phyloP scores from a whole-genome alignment of 352 stramenopile genomes.

The Pythium periplocum region DNA sequence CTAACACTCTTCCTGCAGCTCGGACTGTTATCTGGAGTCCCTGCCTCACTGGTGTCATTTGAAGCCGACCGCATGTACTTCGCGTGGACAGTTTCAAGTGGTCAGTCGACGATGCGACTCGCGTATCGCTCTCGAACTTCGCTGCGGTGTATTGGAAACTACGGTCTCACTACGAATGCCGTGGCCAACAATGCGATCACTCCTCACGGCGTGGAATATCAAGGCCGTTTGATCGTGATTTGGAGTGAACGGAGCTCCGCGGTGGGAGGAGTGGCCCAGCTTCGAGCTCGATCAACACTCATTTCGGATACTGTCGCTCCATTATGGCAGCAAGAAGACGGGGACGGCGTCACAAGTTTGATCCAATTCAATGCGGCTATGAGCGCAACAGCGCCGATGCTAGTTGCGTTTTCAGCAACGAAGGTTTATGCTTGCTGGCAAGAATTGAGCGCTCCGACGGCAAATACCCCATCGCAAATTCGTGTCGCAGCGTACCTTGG shows the following conservation, averaged over 20 bases:
- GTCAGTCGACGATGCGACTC: slow-evolving; percentile 37
- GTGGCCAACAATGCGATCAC: slow-evolving; percentile 20
- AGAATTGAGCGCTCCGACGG: slow-evolving; percentile 24
- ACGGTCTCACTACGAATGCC: slow-evolving; percentile 43
- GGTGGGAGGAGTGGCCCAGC: slow-evolving; percentile 19
- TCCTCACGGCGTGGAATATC: slow-evolving; percentile 20
- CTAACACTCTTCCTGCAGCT: slow-evolving; percentile 40
- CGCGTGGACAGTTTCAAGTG: slow-evolving; percentile 26
- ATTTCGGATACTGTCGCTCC: slow-evolving; percentile 24
- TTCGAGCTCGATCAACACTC: slow-evolving; percentile 41
- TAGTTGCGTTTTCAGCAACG: slow-evolving; percentile 20
- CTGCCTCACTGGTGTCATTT: slow-evolving; percentile 23
- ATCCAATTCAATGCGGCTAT: slow-evolving; percentile 44
- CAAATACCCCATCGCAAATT: slow-evolving; percentile 34
- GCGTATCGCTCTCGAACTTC: slow-evolving; percentile 34
- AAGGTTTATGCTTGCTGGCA: slow-evolving; percentile 48
- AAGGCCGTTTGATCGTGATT: slow-evolving; percentile 27
- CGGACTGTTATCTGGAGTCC: slow-evolving; percentile 11
- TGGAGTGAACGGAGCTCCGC: slow-evolving; percentile 40
- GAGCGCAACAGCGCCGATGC: slow-evolving; percentile 26
- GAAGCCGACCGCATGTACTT: slow-evolving; percentile 52
- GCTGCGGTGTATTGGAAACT: slow-evolving; percentile 36
- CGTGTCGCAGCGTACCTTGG: slow-evolving; percentile 32
- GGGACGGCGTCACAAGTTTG: slow-evolving; percentile 16
- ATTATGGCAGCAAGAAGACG: slow-evolving; percentile 39